A percentile compares a stretch with the other conserved stretches of the same genome.
These are phyloP conservation scores for Bombardia bombarda DNA, from an alignment of 495 filamentous ascomycete genomes.

Conservation along the genomic window DNA sequence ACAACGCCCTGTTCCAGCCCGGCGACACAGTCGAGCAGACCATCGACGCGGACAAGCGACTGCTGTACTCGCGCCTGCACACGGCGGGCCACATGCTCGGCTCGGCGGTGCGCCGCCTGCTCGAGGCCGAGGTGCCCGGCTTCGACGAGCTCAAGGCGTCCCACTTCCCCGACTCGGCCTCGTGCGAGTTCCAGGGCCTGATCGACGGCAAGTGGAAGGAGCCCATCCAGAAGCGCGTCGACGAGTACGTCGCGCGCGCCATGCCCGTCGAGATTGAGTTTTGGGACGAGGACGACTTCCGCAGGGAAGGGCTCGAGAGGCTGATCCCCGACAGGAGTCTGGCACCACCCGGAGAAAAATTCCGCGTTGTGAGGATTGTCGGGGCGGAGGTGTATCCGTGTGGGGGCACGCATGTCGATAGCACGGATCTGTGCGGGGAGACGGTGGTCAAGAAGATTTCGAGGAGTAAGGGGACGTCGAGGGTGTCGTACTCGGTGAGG, in stretches of 20 bases:
- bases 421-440: conserved; percentile 42
- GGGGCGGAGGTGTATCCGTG: conserved; percentile 55
- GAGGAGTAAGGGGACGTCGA: conserved; percentile 46
- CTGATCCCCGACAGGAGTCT: conserved; percentile 41
- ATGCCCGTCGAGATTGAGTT: conserved; percentile 52
- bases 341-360: conserved; percentile 39
- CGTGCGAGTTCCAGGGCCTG: conserved; percentile 50
- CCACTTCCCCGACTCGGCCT: conserved; percentile 53
- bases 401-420: conserved; percentile 56
- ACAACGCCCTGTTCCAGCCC: conserved; percentile 16
- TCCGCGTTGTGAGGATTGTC: conserved; percentile 47
- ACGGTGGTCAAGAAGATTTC: conserved; percentile 53
- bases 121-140: conserved; percentile 37
- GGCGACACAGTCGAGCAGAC: conserved; percentile 38
- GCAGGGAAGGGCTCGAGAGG: conserved; percentile 31
- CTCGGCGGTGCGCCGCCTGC: conserved; percentile 45
- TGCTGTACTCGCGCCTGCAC: conserved; percentile 52
- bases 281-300: conserved; percentile 50
- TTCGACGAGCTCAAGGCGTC: conserved; percentile 56
- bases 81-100: conserved; percentile 60
- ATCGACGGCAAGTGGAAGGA: conserved; percentile 54
- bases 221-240: conserved; percentile 44
- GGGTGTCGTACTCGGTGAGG: conserved; percentile 48
- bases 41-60: conserved; percentile 46
- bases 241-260: conserved; percentile 41